phyloP scores from a whole-genome alignment of 495 filamentous ascomycete genomes.

The Podospora bellae-mahoneyi region DNA sequence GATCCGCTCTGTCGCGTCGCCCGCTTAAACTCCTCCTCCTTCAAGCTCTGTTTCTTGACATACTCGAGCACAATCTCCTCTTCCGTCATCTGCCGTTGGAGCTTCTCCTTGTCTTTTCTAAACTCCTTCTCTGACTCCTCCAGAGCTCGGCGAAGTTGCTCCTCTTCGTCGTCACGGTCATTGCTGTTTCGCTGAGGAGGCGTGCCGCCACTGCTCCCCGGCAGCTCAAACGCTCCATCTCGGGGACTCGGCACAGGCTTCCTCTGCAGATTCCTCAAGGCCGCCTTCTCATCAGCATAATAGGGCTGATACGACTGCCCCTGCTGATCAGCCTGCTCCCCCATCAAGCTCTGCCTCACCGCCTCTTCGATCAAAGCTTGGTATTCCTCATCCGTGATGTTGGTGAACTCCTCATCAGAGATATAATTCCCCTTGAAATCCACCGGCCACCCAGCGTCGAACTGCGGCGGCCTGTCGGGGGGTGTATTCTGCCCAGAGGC shows the following conservation, averaged over 20 bases:
- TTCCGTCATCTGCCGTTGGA: slow-evolving; percentile 52
- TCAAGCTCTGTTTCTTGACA: slow-evolving; percentile 72
- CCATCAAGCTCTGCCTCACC: slow-evolving; percentile 49
- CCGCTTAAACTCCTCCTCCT: slow-evolving; percentile 55
- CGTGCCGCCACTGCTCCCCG: not conserved
- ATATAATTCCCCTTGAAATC: slow-evolving; percentile 10
- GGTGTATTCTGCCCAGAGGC: slow-evolving; percentile 6
- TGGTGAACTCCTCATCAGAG: slow-evolving; percentile 29
- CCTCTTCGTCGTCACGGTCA: slow-evolving; percentile 33
- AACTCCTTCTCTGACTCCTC: slow-evolving; percentile 47
- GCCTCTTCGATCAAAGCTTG: slow-evolving; percentile 58
- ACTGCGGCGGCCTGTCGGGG: slow-evolving; percentile 29
- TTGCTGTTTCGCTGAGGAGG: slow-evolving; percentile 11
- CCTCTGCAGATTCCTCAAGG: not conserved
- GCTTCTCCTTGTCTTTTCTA: slow-evolving; percentile 35
- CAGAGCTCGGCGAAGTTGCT: slow-evolving; percentile 41
- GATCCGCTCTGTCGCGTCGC: slow-evolving; percentile 8
- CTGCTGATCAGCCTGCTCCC: slow-evolving; percentile 35
- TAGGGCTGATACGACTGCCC: slow-evolving; percentile 25
- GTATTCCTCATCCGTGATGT: slow-evolving; percentile 51
- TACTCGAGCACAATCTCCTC: slow-evolving; percentile 74
- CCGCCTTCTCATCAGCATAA: slow-evolving; percentile 41
- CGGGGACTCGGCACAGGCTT: not conserved
- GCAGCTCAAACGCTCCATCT: not conserved
- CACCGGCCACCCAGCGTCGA: slow-evolving; percentile 11